phyloP scores from a whole-genome alignment of 805 yeast species.

The Starmerella kuoi region DNA sequence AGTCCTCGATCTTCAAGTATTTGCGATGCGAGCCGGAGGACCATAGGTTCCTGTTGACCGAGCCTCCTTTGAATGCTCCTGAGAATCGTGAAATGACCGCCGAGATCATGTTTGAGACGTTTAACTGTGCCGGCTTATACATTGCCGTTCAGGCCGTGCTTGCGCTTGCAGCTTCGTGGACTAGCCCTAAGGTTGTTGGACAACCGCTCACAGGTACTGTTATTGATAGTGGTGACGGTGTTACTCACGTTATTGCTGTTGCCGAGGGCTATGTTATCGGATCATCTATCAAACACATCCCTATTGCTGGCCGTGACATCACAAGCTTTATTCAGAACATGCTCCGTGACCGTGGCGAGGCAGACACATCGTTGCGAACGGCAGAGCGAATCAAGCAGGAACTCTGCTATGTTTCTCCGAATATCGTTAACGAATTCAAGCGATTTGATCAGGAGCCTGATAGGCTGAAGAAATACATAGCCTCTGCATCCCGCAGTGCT shows the following conservation, averaged over 20 bases:
- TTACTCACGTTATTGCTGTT: slow-evolving; percentile 96
- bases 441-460: slow-evolving; percentile 81
- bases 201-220: slow-evolving; percentile 97
- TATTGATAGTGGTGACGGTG: slow-evolving; percentile 98
- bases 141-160: slow-evolving; percentile 98
- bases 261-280: slow-evolving; percentile 99
- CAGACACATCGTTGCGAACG: slow-evolving; percentile 82
- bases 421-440: slow-evolving; percentile 89
- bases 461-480: slow-evolving; percentile 78
- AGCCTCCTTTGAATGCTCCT: slow-evolving; percentile 99
- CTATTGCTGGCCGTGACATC: slow-evolving; percentile 97
- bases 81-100: slow-evolving; percentile 98
- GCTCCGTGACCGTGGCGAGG: slow-evolving; percentile 93
- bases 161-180: slow-evolving; percentile 98
- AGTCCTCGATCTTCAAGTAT: slow-evolving; percentile 88
- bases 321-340: slow-evolving; percentile 85
- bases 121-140: slow-evolving; percentile 96
- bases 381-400: slow-evolving; percentile 96
- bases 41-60: slow-evolving; percentile 88
- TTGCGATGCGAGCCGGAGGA: slow-evolving; percentile 98
- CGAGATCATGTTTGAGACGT: slow-evolving; percentile 96
- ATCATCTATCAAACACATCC: slow-evolving; percentile 90
- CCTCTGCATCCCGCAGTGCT: slow-evolving; percentile 56
- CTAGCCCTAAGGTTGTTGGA: slow-evolving; percentile 87
- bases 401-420: slow-evolving; percentile 94